Percentiles rank a stretch among this genome's conserved stretches.
Conservation (phyloP, 495 filamentous ascomycete species). For the Parmelia sp. region DNA sequence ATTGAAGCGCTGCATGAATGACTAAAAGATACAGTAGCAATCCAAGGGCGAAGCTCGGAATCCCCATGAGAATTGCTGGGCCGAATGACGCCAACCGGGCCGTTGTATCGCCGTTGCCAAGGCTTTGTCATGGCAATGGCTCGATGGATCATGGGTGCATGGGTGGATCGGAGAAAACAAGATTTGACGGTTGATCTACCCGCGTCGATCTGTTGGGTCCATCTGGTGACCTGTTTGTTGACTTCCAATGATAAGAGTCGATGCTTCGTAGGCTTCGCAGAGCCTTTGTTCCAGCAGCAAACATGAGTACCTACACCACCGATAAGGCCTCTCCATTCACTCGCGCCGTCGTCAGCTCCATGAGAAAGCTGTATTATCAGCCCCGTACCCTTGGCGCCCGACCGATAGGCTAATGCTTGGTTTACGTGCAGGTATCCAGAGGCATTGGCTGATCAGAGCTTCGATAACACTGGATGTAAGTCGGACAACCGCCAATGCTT, state of each 20-base stretch:
- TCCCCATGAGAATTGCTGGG: too few species aligned
- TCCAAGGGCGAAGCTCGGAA: too few species aligned
- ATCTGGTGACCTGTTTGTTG: neutral
- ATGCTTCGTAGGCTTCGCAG: slow-evolving; percentile 23
- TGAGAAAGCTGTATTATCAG: slow-evolving; percentile 68
- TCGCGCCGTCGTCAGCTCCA: slow-evolving; percentile 67
- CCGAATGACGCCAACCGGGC: neutral
- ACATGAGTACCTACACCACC: slow-evolving; percentile 30
- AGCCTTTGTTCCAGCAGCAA: slow-evolving; percentile 17
- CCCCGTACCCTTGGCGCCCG: neutral
- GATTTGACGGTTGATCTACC: neutral
- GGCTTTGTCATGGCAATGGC: neutral
- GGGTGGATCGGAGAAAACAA: neutral
- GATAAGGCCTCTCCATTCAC: slow-evolving; percentile 60
- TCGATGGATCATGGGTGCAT: too few species aligned
- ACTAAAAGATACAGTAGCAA: too few species aligned
- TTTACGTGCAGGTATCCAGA: slow-evolving; percentile 67
- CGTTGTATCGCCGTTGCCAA: neutral
- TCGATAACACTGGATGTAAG: slow-evolving; percentile 87
- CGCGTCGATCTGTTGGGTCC: slow-evolving; percentile 11
- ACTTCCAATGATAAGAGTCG: too few species aligned
- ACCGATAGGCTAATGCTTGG: slow-evolving; percentile 7
- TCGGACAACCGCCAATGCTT: neutral
- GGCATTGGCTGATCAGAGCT: slow-evolving; percentile 79
- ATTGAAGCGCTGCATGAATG: slow-evolving; percentile 11